A percentile compares a stretch with the other conserved stretches of the same genome.
Evolutionary conservation across 495 filamentous ascomycete species (phyloP).

Genomic region (Daldinia grandis): DNA sequence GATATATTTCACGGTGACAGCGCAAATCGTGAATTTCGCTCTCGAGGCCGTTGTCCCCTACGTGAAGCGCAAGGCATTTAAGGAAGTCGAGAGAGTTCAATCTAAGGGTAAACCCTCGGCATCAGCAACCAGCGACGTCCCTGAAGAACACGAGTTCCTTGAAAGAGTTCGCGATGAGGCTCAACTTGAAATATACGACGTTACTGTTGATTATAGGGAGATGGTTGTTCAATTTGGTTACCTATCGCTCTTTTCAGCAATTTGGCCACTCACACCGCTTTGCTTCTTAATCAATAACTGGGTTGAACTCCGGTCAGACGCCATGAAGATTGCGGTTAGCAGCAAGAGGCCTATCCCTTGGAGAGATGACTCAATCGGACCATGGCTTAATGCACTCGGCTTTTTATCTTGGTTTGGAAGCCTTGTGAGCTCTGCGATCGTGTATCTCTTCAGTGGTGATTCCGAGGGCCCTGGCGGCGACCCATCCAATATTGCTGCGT

Average conservation of each 20-base stretch:
- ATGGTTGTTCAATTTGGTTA: conserved; percentile 98
- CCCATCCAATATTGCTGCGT: conserved; percentile 74
- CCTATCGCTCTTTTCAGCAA: conserved; percentile 88
- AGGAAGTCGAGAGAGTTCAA: conserved; percentile 77
- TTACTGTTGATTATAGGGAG: conserved; percentile 86
- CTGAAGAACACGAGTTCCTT: conserved; percentile 81
- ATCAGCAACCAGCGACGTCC: conserved; percentile 58
- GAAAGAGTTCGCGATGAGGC: conserved; percentile 84
- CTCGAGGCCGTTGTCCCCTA: conserved; percentile 89
- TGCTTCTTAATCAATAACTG: conserved; percentile 97
- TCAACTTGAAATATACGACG: conserved; percentile 86
- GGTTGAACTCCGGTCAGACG: conserved; percentile 92
- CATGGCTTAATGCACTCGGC: conserved; percentile 87
- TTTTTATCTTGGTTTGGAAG: conserved; percentile 94
- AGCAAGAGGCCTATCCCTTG: conserved; percentile 87
- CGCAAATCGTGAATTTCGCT: conserved; percentile 86
- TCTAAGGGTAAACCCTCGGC: conserved; percentile 61
- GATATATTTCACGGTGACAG: conserved; percentile 96
- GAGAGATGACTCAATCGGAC: conserved; percentile 91
- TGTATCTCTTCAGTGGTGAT: conserved; percentile 84
- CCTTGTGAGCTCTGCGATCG: conserved; percentile 81
- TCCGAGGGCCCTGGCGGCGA: conserved; percentile 59
- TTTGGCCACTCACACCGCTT: conserved; percentile 88
- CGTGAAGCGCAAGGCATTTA: conserved; percentile 75
- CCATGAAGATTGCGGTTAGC: conserved; percentile 91